phyloP scores from a whole-genome alignment of 768 basidiomycete species.

The Lactifluus piperatus region DNA sequence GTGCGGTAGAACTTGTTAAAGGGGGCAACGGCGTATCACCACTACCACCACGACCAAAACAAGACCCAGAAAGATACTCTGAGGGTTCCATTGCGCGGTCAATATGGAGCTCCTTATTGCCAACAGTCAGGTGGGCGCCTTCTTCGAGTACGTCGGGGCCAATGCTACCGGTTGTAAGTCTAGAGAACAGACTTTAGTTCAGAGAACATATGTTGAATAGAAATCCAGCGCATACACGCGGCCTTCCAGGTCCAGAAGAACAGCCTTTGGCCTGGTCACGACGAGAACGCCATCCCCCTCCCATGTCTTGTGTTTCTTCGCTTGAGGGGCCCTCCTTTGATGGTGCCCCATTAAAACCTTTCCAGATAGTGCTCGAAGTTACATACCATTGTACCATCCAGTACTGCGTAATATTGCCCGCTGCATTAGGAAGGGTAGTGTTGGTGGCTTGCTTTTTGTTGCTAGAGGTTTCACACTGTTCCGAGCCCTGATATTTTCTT shows the following conservation, averaged over 20 bases:
- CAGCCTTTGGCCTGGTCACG: conserved; percentile 35
- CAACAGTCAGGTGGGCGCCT: conserved; percentile 33
- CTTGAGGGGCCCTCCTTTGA: conserved; percentile 55
- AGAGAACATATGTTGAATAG: not conserved
- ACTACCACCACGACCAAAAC: conserved; percentile 40
- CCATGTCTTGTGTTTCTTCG: conserved; percentile 86
- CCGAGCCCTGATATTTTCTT: conserved; percentile 21
- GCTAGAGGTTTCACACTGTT: conserved; percentile 5
- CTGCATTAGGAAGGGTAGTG: not conserved
- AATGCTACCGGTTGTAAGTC: conserved; percentile 45
- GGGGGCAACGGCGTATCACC: conserved; percentile 20
- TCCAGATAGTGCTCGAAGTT: not conserved
- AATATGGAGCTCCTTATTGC: conserved; percentile 56
- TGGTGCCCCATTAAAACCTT: not conserved
- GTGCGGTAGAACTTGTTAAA: conserved; percentile 24
- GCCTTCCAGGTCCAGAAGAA: conserved; percentile 54
- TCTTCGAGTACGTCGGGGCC: conserved; percentile 29
- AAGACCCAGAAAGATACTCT: conserved; percentile 57
- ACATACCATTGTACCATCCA: conserved; percentile 78
- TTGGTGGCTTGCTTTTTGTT: conserved; percentile 23
- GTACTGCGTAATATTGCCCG: conserved; percentile 32
- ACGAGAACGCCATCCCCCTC: conserved; percentile 73
- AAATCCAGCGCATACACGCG: conserved; percentile 40
- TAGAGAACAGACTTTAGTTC: conserved; percentile 22
- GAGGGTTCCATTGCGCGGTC: conserved; percentile 45